Conservation (phyloP, 1,139 yeast species). For the Citeromyces hawaiiensis region DNA sequence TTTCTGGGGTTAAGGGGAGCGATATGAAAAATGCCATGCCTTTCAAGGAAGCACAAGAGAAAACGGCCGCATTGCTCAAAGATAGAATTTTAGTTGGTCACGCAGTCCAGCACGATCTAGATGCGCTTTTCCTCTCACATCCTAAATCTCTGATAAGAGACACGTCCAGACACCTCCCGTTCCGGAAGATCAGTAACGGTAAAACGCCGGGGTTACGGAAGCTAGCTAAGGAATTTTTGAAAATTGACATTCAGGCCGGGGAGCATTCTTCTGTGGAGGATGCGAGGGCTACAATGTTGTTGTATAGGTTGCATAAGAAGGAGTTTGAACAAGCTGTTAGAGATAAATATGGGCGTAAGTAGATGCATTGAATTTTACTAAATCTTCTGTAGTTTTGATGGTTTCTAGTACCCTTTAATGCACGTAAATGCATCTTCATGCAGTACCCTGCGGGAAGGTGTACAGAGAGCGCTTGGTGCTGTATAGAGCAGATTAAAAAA, state of each 20-base stretch:
- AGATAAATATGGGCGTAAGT: neutral
- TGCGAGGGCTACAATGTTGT: conserved; percentile 76
- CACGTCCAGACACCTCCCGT: conserved; percentile 53
- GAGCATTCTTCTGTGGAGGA: conserved; percentile 86
- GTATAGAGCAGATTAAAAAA: too few relatives aligned
- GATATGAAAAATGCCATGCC: conserved; percentile 56
- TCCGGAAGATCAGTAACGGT: conserved; percentile 46
- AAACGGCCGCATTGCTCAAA: conserved; percentile 34
- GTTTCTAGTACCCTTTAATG: too few relatives aligned
- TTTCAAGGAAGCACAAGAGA: conserved; percentile 52
- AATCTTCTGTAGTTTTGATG: too few relatives aligned
- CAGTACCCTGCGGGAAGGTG: too few relatives aligned
- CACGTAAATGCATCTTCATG: too few relatives aligned
- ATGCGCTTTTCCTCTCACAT: conserved; percentile 51
- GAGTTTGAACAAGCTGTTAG: conserved; percentile 33
- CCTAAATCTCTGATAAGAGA: conserved; percentile 58
- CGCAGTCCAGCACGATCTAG: conserved; percentile 69
- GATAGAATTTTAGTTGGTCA: conserved; percentile 68
- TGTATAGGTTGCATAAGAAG: conserved; percentile 47
- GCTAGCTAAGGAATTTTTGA: conserved; percentile 42
- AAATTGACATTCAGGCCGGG: conserved; percentile 55
- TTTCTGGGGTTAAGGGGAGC: conserved; percentile 70
- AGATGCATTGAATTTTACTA: neutral
- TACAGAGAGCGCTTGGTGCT: too few relatives aligned
- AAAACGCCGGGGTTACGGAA: conserved; percentile 63